Percentiles rank a stretch among this genome's conserved stretches.
Evolutionary conservation across 768 basidiomycete genomes (phyloP).

Genomic region (Dentipellis fragilis): DNA sequence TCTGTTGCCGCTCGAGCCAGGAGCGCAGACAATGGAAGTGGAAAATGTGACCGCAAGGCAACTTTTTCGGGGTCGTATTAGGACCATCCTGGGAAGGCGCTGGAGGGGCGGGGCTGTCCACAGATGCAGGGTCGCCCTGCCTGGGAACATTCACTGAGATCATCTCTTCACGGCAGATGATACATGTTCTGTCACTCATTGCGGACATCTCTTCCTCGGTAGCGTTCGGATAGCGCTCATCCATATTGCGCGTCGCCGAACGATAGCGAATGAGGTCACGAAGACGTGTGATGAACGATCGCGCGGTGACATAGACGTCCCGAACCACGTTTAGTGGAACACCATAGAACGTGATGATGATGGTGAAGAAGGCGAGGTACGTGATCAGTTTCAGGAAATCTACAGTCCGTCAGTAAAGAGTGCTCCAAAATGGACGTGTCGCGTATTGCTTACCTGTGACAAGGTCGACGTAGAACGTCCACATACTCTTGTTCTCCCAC

Average conservation of each 20-base stretch:
- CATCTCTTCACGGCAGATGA: constrained; percentile 99
- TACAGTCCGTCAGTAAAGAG: constrained; percentile 20
- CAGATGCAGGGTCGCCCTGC: constrained; percentile 3
- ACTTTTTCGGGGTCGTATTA: constrained; percentile 92
- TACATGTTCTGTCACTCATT: constrained; percentile 88
- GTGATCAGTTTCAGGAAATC: constrained; percentile 91
- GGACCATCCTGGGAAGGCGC: constrained; percentile 47
- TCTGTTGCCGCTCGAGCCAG: constrained; percentile 98
- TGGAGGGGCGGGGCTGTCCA: constrained; percentile 14
- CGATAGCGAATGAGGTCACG: constrained; percentile 88
- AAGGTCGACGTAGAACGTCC: constrained; percentile 89
- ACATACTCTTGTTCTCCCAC: constrained; percentile 99
- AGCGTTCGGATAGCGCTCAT: constrained; percentile 88
- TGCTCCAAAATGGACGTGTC: background rate
- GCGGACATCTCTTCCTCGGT: constrained; percentile 72
- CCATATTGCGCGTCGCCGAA: constrained; percentile 93
- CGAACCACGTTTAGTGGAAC: constrained; percentile 94
- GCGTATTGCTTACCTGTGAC: constrained; percentile 55
- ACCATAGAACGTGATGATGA: constrained; percentile 91
- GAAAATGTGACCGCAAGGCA: constrained; percentile 96
- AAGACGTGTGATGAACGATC: constrained; percentile 82
- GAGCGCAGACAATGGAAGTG: constrained; percentile 95
- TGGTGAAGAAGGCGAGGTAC: constrained; percentile 87
- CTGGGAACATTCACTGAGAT: constrained; percentile 23
- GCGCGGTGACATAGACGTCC: constrained; percentile 91